Percentiles rank a stretch among this genome's conserved stretches.
Conservation (phyloP, 345 rosid genomes). For the Bruguiera sexangula region DNA sequence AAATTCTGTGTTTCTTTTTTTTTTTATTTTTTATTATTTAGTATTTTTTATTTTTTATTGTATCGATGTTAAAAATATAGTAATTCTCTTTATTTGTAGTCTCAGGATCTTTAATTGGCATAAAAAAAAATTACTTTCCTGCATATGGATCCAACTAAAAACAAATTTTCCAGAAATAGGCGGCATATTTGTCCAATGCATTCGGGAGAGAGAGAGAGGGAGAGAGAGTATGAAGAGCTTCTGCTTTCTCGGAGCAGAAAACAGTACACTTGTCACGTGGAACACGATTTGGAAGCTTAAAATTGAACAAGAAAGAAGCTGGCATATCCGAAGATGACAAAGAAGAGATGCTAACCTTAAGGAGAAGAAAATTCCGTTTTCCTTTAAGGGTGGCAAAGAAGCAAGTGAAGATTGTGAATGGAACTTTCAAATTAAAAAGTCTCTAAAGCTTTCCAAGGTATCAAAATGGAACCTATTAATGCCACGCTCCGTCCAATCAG, state of each 20-base stretch:
- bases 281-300: background rate
- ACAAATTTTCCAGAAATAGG: no score
- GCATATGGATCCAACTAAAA: no score
- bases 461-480: conserved; percentile 24
- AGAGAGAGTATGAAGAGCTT: no score
- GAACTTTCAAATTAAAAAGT: conserved; percentile 11
- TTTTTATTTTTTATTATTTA: no score
- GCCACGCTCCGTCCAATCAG: background rate
- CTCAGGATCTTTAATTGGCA: no score
- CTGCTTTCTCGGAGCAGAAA: background rate
- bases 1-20: no score
- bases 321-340: conserved; percentile 7
- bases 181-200: no score
- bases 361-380: conserved; percentile 14
- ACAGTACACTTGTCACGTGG: background rate
- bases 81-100: no score
- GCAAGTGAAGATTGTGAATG: conserved; percentile 13
- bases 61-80: no score
- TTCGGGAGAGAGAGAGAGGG: no score
- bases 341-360: conserved; percentile 46
- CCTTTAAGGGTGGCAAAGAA: conserved; percentile 25
- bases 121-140: no score
- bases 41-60: no score
- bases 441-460: conserved; percentile 36
- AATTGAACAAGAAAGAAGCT: background rate